Evolutionary conservation across 192 early-diverging fungal genomes (phyloP).

Genomic region (Allomyces arbusculus): DNA sequence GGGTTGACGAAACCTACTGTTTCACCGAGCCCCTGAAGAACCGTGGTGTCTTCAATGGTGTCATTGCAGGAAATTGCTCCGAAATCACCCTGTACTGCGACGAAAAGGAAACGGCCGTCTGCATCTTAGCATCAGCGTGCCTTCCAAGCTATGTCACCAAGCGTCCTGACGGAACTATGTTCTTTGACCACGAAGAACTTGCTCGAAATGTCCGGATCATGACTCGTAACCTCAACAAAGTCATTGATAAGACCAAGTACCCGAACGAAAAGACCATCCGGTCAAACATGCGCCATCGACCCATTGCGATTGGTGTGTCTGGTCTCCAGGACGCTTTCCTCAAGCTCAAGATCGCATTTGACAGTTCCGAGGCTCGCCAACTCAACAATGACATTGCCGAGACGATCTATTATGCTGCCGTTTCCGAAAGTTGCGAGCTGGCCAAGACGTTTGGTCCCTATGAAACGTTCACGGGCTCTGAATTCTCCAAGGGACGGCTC

Average conservation of each 20-base stretch:
- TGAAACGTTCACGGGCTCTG: constrained; percentile 67
- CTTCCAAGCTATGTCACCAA: constrained; percentile 61
- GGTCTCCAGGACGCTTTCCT: constrained; percentile 95
- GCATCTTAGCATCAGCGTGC: constrained; percentile 85
- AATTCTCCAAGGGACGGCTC: constrained; percentile 69
- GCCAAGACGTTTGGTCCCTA: constrained; percentile 64
- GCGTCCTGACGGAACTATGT: constrained; percentile 5
- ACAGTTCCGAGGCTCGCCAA: constrained; percentile 57
- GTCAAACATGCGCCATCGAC: constrained; percentile 90
- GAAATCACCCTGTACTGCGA: constrained; percentile 91
- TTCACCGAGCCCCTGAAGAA: too few relatives aligned
- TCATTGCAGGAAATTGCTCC: constrained; percentile 12
- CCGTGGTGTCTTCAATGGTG: too few relatives aligned
- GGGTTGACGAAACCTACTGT: too few relatives aligned
- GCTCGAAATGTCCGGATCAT: constrained; percentile 68
- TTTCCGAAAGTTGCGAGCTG: constrained; percentile 79
- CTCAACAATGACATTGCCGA: constrained; percentile 84
- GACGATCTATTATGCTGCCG: constrained; percentile 83
- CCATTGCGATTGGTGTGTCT: constrained; percentile 89
- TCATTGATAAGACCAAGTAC: constrained; percentile 94
- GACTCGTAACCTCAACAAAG: constrained; percentile 80
- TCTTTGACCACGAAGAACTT: constrained; percentile 68
- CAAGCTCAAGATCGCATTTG: constrained; percentile 81
- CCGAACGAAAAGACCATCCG: constrained; percentile 65
- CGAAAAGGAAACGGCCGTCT: constrained; percentile 90